These are phyloP conservation scores for Calonectria henricotiae DNA, from an alignment of 2,329 filamentous ascomycete species.

Conservation along the genomic window DNA sequence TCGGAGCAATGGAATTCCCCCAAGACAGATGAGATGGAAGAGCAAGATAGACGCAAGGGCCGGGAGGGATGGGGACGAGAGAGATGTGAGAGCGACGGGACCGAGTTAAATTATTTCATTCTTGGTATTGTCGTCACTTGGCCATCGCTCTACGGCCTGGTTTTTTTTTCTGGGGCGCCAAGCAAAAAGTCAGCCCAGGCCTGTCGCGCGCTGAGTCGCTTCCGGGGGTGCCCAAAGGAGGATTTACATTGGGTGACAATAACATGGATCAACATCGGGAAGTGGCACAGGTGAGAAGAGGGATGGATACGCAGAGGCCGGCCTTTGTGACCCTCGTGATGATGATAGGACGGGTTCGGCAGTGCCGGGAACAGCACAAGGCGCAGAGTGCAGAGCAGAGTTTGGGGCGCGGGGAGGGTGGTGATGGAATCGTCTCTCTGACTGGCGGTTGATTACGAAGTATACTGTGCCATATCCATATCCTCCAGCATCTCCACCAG, in stretches of 20 bases:
- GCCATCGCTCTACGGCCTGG: constrained; percentile 1
- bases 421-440: background rate
- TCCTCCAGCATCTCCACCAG: background rate
- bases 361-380: constrained; percentile 4
- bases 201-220: constrained; percentile 24
- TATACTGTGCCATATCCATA: too few species aligned
- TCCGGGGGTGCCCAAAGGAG: constrained; percentile 20
- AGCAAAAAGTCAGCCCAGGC: constrained; percentile 36
- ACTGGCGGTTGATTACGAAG: background rate
- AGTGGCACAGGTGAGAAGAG: constrained; percentile 15
- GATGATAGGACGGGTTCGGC: background rate
- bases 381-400: background rate
- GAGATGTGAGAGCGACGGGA: constrained; percentile 5
- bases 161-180: constrained; percentile 36
- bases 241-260: constrained; percentile 23
- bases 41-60: too few species aligned
- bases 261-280: constrained; percentile 18
- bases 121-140: constrained; percentile 22
- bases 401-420: constrained; percentile 10
- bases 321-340: background rate
- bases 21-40: background rate
- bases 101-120: constrained; percentile 35
- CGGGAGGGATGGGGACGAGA: background rate
- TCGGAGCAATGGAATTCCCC: background rate
- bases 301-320: constrained; percentile 5